Evolutionary conservation across 257 asterid species (phyloP).

Genomic region (Striga asiatica): DNA sequence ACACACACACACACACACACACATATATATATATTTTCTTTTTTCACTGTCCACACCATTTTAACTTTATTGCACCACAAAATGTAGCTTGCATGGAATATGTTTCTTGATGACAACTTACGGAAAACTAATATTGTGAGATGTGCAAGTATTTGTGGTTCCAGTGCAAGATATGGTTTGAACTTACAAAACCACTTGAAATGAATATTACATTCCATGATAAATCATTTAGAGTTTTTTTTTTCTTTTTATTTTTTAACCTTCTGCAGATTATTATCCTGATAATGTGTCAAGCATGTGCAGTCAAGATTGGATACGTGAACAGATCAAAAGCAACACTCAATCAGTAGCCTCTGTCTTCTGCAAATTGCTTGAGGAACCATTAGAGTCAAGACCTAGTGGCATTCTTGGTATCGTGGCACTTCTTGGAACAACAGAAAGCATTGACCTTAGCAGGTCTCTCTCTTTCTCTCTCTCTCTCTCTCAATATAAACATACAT

Average conservation of each 20-base stretch:
- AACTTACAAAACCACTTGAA: neutral
- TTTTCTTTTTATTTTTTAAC: conserved; percentile 18
- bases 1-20: too few relatives aligned
- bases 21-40: too few relatives aligned
- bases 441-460: conserved; percentile 55
- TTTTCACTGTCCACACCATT: too few relatives aligned
- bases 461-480: neutral
- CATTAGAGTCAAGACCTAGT: conserved; percentile 5
- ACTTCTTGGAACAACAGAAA: conserved; percentile 40
- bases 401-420: conserved; percentile 55
- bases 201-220: neutral
- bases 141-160: neutral
- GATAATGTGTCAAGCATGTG: conserved; percentile 1
- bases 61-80: neutral
- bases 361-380: conserved; percentile 21
- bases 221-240: neutral
- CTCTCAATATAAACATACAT: neutral
- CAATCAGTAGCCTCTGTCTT: conserved; percentile 41
- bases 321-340: conserved; percentile 22
- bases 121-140: neutral
- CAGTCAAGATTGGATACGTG: conserved; percentile 13
- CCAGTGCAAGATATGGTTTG: neutral
- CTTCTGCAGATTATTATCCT: conserved; percentile 15
- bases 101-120: neutral
- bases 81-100: neutral